Evolutionary conservation across 1,284 basidiomycete species (phyloP), one percentile per base, ranked within the genome.

Genomic region (Moesziomyces sp.): DNA sequence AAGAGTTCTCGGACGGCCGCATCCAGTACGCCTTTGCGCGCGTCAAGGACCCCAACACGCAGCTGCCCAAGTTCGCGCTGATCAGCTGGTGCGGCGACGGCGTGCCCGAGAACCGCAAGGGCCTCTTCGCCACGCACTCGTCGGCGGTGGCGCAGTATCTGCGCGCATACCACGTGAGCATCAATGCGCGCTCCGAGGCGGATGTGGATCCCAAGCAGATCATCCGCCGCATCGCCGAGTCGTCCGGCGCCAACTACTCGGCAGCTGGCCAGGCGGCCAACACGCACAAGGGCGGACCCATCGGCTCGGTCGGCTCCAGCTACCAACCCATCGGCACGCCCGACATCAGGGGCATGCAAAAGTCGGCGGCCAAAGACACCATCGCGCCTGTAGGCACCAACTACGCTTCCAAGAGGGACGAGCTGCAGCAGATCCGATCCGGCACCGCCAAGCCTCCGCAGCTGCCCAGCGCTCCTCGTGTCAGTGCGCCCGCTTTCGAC

Each of bases 11-110:
- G 46, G 94, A 97, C 84, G 95, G 94, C 67, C 88, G 93, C 76
- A 94, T 97, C 58, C 94, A 97, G 85, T 99, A 96, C 83, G 96
- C 93, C 11, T 97, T 97, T 81, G 90, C 88, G 4, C 88, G 93
- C 62, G 93, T 98, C 44, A 89, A 89, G 66, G 96, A 98, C 85
- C 90, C 91, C 44, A 93, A 95, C 90, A 92, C 90, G 80, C 87
- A 91, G 76, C 88, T 98, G n/a, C 88, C 91, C 62, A 97, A 97
- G 86, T 93, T 95, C 74, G 93, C 97, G 8, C 91, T 96, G 63
- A 87, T 89, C 82, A 84, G 85, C 67, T 86, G 86, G 86, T 94
- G 93, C 79, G 95, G 96, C 53, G 94, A 97, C 80, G 95, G 96
- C 76, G 96, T 98, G 0, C 95, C 95, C 18, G 94, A 91, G 85